phyloP scores from a whole-genome alignment of 1,284 basidiomycete species.

The Marasmius tenuissimus region DNA sequence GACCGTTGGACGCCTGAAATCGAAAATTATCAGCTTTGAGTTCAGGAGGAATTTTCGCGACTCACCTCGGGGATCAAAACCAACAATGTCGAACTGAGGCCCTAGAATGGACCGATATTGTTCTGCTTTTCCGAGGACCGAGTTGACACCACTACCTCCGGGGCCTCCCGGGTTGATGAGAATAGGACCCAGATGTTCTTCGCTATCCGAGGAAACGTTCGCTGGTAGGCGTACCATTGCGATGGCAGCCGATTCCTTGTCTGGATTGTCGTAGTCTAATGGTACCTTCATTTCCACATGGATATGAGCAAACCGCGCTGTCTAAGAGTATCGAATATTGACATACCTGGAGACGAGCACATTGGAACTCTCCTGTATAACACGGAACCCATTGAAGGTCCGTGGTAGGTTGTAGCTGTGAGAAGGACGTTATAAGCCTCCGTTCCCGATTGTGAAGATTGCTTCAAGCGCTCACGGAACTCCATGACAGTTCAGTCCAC shows the following conservation, averaged over 20 bases:
- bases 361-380: slow-evolving; percentile 9
- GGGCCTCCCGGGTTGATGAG: slow-evolving; percentile 56
- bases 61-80: slow-evolving; percentile 48
- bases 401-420: not conserved
- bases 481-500: no score
- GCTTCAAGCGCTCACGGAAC: no score
- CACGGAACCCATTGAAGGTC: slow-evolving; percentile 13
- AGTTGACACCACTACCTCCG: slow-evolving; percentile 33
- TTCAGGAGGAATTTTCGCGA: not conserved
- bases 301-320: not conserved
- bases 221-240: slow-evolving; percentile 34
- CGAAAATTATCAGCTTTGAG: not conserved
- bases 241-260: slow-evolving; percentile 29
- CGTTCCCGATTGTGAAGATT: no score
- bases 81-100: slow-evolving; percentile 45
- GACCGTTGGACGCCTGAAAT: slow-evolving; percentile 10
- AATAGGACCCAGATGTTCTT: slow-evolving; percentile 43
- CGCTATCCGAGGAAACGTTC: slow-evolving; percentile 15
- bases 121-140: slow-evolving; percentile 26
- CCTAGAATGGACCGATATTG: slow-evolving; percentile 37
- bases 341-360: slow-evolving; percentile 12
- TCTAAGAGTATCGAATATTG: no score
- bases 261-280: slow-evolving; percentile 21
- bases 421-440: no score
- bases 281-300: not conserved